phyloP scores from a whole-genome alignment of 2,329 filamentous ascomycete genomes.

The Exophiala dermatitidis region DNA sequence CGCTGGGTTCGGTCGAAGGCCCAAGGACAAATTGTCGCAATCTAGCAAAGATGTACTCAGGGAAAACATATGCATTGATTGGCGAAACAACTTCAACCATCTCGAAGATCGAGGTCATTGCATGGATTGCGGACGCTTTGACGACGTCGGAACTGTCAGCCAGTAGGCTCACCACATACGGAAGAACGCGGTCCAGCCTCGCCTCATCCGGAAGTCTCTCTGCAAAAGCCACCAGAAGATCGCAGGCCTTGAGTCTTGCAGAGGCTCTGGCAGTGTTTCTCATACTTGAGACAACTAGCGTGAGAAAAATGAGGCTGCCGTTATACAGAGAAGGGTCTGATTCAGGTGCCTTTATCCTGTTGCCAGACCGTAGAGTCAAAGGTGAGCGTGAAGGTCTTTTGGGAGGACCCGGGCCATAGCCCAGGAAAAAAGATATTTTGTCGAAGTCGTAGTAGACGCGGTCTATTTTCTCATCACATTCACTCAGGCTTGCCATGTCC shows the following conservation, averaged over 20 bases:
- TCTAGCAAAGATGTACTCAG: constrained; percentile 57
- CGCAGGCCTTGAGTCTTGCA: constrained; percentile 82
- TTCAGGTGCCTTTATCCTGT: constrained; percentile 49
- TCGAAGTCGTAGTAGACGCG: constrained; percentile 92
- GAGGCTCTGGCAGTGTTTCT: constrained; percentile 82
- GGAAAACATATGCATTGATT: constrained; percentile 60
- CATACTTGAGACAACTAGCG: constrained; percentile 78
- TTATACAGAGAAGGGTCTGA: constrained; percentile 64
- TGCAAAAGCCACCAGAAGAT: constrained; percentile 83
- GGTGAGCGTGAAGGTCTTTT: constrained; percentile 30
- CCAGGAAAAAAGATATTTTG: constrained; percentile 92
- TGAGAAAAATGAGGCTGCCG: constrained; percentile 85
- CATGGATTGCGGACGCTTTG: constrained; percentile 74
- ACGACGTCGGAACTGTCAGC: constrained; percentile 78
- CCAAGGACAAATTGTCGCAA: constrained; percentile 52
- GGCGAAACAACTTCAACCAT: constrained; percentile 82
- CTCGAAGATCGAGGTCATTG: constrained; percentile 79
- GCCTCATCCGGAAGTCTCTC: constrained; percentile 90
- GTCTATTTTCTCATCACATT: constrained; percentile 90
- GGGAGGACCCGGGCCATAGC: constrained; percentile 39
- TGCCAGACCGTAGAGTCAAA: constrained; percentile 50
- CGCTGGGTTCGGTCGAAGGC: constrained; percentile 50
- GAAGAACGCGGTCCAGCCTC: constrained; percentile 85
- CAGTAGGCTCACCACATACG: constrained; percentile 77
- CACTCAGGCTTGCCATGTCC: constrained; percentile 64